Base-by-base conservation (phyloP, 2,329 filamentous ascomycete genomes). In the Botrytis galanthina region DNA sequence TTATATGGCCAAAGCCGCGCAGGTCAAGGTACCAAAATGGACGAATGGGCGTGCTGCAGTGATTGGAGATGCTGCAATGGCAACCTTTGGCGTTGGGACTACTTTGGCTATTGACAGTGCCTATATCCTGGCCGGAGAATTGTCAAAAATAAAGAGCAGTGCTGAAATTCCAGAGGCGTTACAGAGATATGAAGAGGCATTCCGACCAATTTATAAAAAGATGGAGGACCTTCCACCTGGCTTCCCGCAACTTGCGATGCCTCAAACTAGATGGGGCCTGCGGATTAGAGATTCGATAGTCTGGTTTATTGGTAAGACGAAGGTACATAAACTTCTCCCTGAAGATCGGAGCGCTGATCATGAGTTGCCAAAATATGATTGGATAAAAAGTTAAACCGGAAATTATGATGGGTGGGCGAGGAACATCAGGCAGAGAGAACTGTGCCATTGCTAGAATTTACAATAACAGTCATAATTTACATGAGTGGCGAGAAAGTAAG, bases 41-140 rank as follows among this genome's bases (percentile, higher is more conserved):
- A 80, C 73, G 42, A 80, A 76, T 32, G 83, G 88, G 4, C 76
- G 78, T 9, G 75, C 76, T 26, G 82, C 89, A 5, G 79, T 90
- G 3, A 80, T 89, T 4, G 88, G 88, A 6, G 88, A 90, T 78
- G 87, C 87, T 4, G 87, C 80, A 3, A 85, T 83, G 73, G 81
- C 81, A 8, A 80, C 82, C 22, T 84, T 83, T 1, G 85, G 85
- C 0, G 80, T 80, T 70, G 84, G 84, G 10, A 85, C 83, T 7
- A 82, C 81, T 14, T 76, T 81, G 5, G 83, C 83, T 0, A 77
- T 86, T 22, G 77, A 82, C 3, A 81, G 82, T 9, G 85, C 83
- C 2, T 86, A 87, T 76, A 75, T 86, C 6, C 79, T 87, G 44
- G 85, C 85, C 0, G 85, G 85, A 8, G 85, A 84, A 77, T 77